phyloP scores from a whole-genome alignment of 257 asterid species.

The Capsicum pubescens region DNA sequence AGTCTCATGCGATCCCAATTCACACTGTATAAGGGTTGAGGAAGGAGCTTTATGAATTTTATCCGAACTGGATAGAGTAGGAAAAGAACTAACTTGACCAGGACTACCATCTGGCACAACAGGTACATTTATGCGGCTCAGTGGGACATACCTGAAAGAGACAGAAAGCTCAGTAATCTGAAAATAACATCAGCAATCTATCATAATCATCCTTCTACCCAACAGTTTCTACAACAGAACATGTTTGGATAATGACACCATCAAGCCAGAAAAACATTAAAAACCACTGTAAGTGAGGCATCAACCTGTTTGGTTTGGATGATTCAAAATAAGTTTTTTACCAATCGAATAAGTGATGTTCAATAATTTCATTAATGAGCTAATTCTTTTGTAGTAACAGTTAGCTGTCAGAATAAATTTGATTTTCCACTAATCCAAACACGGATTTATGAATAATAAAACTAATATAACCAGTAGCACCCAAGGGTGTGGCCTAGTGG shows the following conservation, averaged over 20 bases:
- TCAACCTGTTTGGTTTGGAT: not conserved
- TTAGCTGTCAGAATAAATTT: not conserved
- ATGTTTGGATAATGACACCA: not conserved
- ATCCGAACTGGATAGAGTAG: conserved; percentile 66
- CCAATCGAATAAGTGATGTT: not conserved
- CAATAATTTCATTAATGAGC: not conserved
- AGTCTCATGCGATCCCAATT: conserved; percentile 69
- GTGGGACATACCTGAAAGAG: conserved; percentile 76
- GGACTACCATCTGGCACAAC: conserved; percentile 41
- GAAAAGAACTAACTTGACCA: conserved; percentile 58
- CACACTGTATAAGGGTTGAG: conserved; percentile 71
- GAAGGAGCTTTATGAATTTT: conserved; percentile 60
- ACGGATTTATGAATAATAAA: not conserved
- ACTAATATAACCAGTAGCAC: not conserved
- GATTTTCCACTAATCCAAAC: not conserved
- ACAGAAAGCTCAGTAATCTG: not conserved
- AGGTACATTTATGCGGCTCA: conserved; percentile 65
- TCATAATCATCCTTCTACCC: conserved; percentile 6
- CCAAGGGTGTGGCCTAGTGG: too few species aligned
- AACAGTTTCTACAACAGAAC: not conserved
- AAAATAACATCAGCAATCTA: not conserved
- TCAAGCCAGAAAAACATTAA: not conserved
- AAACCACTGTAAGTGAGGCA: not conserved
- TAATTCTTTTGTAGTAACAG: not conserved
- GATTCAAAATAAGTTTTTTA: not conserved